Evolutionary conservation across 2,329 filamentous ascomycete species (phyloP).

Genomic region (Trichoderma polysporum): DNA sequence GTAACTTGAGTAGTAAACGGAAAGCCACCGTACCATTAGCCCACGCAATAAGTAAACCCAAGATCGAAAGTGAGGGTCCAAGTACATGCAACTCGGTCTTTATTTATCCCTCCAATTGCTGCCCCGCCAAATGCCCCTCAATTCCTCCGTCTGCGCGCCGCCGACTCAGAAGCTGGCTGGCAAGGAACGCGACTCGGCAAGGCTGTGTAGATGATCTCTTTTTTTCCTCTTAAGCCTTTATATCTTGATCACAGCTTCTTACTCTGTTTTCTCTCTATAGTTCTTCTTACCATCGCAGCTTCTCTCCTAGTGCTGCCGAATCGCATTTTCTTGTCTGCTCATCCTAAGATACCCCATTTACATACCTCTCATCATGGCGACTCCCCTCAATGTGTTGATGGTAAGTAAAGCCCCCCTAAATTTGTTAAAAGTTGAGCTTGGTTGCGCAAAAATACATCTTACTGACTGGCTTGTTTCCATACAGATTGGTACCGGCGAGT

Average conservation of each 20-base stretch:
- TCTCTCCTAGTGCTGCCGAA: too few relatives aligned
- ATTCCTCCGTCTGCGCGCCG: slow-evolving; percentile 35
- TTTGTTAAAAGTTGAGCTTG: background rate
- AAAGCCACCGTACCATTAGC: too few relatives aligned
- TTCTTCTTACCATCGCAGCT: background rate
- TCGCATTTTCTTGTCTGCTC: background rate
- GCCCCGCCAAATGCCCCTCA: slow-evolving; percentile 35
- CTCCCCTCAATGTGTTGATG: slow-evolving; percentile 68
- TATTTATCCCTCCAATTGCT: slow-evolving; percentile 33
- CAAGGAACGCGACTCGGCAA: slow-evolving; percentile 5
- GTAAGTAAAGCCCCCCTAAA: slow-evolving; percentile 39
- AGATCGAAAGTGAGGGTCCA: background rate
- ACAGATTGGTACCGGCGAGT: slow-evolving; percentile 87
- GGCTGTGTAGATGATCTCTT: background rate
- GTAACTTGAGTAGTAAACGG: background rate
- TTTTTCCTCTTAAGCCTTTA: background rate
- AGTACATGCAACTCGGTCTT: background rate
- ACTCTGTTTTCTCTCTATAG: background rate
- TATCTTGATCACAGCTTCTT: background rate
- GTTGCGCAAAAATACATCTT: background rate
- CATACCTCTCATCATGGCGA: slow-evolving; percentile 45
- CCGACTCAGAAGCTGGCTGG: background rate
- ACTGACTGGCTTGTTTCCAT: background rate
- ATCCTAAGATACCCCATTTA: background rate
- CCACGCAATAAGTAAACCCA: background rate